These are phyloP conservation scores for Fusarium illudens DNA, from an alignment of 2,329 filamentous ascomycete genomes.

Conservation along the genomic window DNA sequence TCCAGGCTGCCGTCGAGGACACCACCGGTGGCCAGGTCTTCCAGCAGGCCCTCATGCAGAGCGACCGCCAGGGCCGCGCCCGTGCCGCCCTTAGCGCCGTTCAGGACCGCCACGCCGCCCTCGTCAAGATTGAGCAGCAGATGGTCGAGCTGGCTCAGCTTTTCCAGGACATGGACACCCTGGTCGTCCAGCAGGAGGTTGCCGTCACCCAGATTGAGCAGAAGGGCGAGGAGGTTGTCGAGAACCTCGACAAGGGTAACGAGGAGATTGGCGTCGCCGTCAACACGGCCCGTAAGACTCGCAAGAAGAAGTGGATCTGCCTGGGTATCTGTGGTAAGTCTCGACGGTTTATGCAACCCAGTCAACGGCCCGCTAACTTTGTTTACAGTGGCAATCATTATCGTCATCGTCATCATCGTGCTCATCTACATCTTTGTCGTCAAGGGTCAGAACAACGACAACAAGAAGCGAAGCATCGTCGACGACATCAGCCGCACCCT, in stretches of 20 bases:
- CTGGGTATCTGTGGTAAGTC: conserved; percentile 73
- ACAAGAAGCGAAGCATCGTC: conserved; percentile 46
- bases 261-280: conserved; percentile 84
- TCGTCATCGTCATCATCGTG: conserved; percentile 61
- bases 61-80: conserved; percentile 82
- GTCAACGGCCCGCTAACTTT: conserved; percentile 39
- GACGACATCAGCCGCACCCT: conserved; percentile 31
- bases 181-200: conserved; percentile 87
- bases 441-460: conserved; percentile 41
- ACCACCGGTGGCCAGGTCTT: conserved; percentile 81
- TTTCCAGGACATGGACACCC: conserved; percentile 87
- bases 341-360: not conserved
- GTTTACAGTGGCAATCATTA: conserved; percentile 59
- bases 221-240: conserved; percentile 84
- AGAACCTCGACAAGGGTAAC: conserved; percentile 86
- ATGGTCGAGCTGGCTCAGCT: conserved; percentile 88
- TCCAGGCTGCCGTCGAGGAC: conserved; percentile 79
- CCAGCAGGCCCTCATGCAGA: conserved; percentile 84
- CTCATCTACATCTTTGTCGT: conserved; percentile 58
- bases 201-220: conserved; percentile 83
- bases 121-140: conserved; percentile 91
- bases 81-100: conserved; percentile 82
- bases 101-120: conserved; percentile 81
- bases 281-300: conserved; percentile 78
- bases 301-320: conserved; percentile 98